Conservation (phyloP, 2,329 filamentous ascomycete species). For the Neospermospora avenae region DNA sequence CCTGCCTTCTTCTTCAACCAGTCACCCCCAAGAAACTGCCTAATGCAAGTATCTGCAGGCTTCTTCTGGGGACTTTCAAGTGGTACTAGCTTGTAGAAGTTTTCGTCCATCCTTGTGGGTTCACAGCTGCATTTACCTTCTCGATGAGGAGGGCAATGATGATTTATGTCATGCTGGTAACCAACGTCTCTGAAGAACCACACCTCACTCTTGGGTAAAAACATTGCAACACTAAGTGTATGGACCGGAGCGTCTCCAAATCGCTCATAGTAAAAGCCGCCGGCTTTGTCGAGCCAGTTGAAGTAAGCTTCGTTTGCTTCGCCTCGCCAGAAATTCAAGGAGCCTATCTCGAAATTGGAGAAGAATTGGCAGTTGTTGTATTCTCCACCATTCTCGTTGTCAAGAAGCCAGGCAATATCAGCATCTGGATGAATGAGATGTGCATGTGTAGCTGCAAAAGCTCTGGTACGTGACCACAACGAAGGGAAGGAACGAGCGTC, state of each 20-base stretch:
- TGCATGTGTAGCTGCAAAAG: conserved; percentile 83
- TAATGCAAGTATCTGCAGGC: conserved; percentile 45
- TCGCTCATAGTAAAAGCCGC: conserved; percentile 96
- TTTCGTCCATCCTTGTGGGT: conserved; percentile 42
- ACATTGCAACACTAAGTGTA: conserved; percentile 81
- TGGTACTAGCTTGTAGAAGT: conserved; percentile 47
- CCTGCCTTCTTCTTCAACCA: conserved; percentile 43
- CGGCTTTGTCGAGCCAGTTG: conserved; percentile 77
- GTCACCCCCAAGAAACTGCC: conserved; percentile 42
- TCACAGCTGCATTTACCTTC: conserved; percentile 41
- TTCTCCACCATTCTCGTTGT: conserved; percentile 72
- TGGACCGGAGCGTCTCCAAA: conserved; percentile 97
- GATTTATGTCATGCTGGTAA: conserved; percentile 73
- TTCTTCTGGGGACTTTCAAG: conserved; percentile 46
- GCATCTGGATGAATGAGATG: conserved; percentile 81
- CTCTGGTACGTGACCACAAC: conserved; percentile 88
- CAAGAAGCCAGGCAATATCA: conserved; percentile 82
- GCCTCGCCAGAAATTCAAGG: conserved; percentile 85
- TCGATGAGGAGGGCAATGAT: conserved; percentile 37
- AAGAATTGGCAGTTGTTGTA: conserved; percentile 99
- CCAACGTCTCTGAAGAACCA: conserved; percentile 99
- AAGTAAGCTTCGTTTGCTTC: conserved; percentile 88
- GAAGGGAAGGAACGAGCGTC: conserved; percentile 91
- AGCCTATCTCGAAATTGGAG: conserved; percentile 98
- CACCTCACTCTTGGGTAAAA: conserved; percentile 85